These are phyloP conservation scores for Amanita phalloides DNA, from an alignment of 768 basidiomycete genomes.

Conservation along the genomic window DNA sequence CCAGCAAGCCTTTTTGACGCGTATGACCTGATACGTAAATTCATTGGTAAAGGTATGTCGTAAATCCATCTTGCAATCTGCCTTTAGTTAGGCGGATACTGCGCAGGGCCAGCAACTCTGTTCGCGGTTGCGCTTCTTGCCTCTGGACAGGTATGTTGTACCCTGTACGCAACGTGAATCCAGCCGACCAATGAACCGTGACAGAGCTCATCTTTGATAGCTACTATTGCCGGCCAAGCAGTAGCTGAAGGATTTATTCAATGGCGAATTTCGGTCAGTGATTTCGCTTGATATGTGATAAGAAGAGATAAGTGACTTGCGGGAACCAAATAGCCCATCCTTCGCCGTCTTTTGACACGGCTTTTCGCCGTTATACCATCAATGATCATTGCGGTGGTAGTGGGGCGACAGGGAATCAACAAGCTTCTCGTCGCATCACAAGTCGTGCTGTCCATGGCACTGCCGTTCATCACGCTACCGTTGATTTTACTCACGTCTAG, in stretches of 20 bases:
- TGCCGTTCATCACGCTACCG: constrained; percentile 81
- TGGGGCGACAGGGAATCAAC: constrained; percentile 63
- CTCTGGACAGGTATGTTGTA: constrained; percentile 52
- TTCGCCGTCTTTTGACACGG: constrained; percentile 78
- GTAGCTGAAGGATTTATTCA: constrained; percentile 85
- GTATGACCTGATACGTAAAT: constrained; percentile 55
- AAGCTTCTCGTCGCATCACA: constrained; percentile 79
- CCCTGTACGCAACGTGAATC: neutral
- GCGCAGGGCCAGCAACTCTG: constrained; percentile 64
- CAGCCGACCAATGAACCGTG: neutral
- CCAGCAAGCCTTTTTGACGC: constrained; percentile 82
- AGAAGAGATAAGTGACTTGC: constrained; percentile 9
- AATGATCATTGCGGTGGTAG: constrained; percentile 61
- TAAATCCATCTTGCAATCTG: neutral
- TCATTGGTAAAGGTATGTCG: constrained; percentile 55
- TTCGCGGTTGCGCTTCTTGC: constrained; percentile 83
- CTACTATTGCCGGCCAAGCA: constrained; percentile 84
- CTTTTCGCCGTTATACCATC: constrained; percentile 76
- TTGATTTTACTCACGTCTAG: constrained; percentile 69
- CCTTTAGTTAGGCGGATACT: neutral
- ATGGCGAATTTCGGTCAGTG: constrained; percentile 66
- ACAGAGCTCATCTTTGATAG: constrained; percentile 76
- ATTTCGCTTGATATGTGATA: constrained; percentile 8
- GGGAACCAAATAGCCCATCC: constrained; percentile 36
- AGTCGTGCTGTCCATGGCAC: constrained; percentile 71